Conservation (phyloP, 305 asterid genomes). For the Fraxinus xanthoxyloides region DNA sequence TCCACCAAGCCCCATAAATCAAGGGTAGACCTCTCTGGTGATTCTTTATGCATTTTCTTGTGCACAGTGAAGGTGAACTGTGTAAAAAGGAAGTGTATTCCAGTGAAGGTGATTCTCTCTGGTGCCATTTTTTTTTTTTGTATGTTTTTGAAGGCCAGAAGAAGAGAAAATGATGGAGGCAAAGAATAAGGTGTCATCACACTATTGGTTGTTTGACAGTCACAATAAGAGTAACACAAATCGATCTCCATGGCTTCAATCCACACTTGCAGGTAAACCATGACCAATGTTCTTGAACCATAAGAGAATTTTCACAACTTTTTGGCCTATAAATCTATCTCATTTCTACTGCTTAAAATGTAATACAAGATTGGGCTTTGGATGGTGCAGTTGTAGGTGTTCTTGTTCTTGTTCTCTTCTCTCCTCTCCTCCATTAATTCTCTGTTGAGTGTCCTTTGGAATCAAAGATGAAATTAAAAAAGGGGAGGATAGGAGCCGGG, state of each 20-base stretch:
- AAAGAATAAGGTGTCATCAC: constrained; percentile 46
- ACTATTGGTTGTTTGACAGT: constrained; percentile 87
- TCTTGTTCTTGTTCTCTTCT: too few relatives aligned
- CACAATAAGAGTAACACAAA: constrained; percentile 39
- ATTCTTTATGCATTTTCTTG: neutral
- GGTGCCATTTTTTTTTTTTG: neutral
- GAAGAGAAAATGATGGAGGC: constrained; percentile 37
- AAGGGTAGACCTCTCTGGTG: constrained; percentile 20
- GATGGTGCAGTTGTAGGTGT: too few relatives aligned
- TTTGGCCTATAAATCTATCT: too few relatives aligned
- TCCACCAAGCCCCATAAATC: neutral
- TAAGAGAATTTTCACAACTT: too few relatives aligned
- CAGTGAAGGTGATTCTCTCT: neutral
- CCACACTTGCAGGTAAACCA: constrained; percentile 63
- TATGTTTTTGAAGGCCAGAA: constrained; percentile 25
- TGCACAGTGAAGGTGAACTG: neutral
- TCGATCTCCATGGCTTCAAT: constrained; percentile 85
- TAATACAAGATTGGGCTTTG: too few relatives aligned
- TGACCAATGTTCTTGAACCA: too few relatives aligned
- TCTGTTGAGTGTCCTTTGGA: too few relatives aligned
- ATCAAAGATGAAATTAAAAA: too few relatives aligned
- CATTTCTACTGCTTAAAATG: too few relatives aligned
- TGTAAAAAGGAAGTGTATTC: neutral
- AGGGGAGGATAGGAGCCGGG: too few relatives aligned
- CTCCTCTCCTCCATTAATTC: too few relatives aligned